Conservation (phyloP, 345 rosid genomes). For the Orychophragmus violaceus region DNA sequence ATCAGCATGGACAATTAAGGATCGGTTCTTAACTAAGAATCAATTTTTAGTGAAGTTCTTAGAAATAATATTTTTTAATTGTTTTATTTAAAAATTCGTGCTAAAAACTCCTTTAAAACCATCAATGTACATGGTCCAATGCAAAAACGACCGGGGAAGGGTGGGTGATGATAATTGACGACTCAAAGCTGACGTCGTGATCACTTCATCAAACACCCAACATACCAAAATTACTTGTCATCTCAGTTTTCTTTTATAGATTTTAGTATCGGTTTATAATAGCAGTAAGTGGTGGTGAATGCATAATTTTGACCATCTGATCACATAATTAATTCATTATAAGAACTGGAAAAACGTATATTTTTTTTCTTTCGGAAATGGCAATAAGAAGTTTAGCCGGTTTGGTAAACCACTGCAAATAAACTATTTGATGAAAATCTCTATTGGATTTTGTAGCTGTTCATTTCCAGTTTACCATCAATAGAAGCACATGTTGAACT, state of each 20-base stretch:
- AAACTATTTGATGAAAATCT: not conserved
- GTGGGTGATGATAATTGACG: too few relatives aligned
- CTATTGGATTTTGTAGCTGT: not conserved
- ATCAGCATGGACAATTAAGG: too few relatives aligned
- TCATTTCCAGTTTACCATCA: too few relatives aligned
- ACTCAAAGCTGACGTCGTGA: not conserved
- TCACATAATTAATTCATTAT: not conserved
- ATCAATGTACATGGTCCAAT: too few relatives aligned
- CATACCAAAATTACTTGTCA: not conserved
- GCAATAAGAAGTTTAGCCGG: not conserved
- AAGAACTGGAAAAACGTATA: not conserved
- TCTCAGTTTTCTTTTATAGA: not conserved
- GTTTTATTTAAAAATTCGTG: too few relatives aligned
- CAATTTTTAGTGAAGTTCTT: too few relatives aligned
- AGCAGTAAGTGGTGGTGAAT: not conserved
- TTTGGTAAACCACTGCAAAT: not conserved
- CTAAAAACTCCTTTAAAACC: too few relatives aligned
- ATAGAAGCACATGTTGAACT: too few relatives aligned
- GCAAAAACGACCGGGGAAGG: too few relatives aligned
- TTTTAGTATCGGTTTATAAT: not conserved
- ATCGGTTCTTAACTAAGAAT: too few relatives aligned
- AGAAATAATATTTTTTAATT: too few relatives aligned
- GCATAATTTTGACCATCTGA: not conserved
- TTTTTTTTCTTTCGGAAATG: not conserved
- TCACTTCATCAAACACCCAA: not conserved